Evolutionary conservation across 2,329 filamentous ascomycete species (phyloP), one percentile per base, ranked within the genome.

Genomic region (Dactylellina drechsleri): DNA sequence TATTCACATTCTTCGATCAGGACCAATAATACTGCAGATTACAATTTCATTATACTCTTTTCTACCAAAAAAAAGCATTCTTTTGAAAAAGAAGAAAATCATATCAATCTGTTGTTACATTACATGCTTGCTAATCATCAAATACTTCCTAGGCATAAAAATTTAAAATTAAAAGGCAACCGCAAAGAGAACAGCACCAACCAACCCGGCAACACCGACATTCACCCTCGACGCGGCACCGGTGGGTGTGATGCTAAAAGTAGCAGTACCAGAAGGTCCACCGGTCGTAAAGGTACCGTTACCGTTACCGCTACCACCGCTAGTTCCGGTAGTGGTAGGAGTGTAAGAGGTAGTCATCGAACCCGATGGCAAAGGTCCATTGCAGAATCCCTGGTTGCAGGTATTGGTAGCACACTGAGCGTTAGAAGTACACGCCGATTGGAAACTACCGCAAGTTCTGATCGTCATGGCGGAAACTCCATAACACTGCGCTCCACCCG

Each of bases 351-450:
- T 15, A 31, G 41, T 31, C 10, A 45, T 26, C 4, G 49, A 18
- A 16, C 16, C 18, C 4, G 60, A 65, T 36, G 40, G 28, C 7
- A 65, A 28, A 13, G 20, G 52, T 47, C 66, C 52, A 20, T 68
- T 68, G 40, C 65, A 68, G 56, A 68, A 61, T 12, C 65, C 65
- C 12, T 68, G 26, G 56, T 68, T 68, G 65, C 65, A 68, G n/a
- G 45, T 36, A 36, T 68, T 68, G 28, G 41, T 49, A 16, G 65
- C 65, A 36, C 65, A 68, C 28, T 68, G 65, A 15, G 7, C n/a
- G 26, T 68, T 45, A 8, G 65, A 60, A 2, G 65, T 68, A 31
- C 65, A 68, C 1, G 13, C 31, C 45, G 54, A 36, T 18, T 68
- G 54, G 54, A 68, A 68, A 54, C 45, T 68, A 60, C 65, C 65